Evolutionary conservation across 345 rosid species (phyloP).

Genomic region (Populus pruinosa): DNA sequence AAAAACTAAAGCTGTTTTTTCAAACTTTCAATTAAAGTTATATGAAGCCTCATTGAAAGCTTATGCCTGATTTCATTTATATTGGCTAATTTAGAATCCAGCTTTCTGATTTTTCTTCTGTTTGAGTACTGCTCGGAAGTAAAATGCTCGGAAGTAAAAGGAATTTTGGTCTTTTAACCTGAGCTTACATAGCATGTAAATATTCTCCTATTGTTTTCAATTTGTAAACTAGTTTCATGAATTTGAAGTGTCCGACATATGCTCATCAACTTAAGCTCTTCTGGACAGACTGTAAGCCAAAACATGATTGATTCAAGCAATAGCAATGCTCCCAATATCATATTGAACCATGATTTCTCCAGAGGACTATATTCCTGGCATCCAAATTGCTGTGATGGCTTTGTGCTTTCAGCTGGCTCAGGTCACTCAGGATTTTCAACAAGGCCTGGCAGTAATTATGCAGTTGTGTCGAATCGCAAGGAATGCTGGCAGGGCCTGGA

Average conservation of each 20-base stretch:
- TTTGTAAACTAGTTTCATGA: background rate
- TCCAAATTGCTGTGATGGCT: slow-evolving; percentile 66
- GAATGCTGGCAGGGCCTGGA: slow-evolving; percentile 95
- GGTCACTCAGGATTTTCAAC: slow-evolving; percentile 33
- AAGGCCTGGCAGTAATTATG: slow-evolving; percentile 43
- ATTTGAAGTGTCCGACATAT: slow-evolving; percentile 1
- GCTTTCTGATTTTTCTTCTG: too few relatives aligned
- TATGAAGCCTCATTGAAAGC: background rate
- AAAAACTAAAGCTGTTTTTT: too few relatives aligned
- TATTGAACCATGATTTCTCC: slow-evolving; percentile 76
- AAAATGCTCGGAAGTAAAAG: too few relatives aligned
- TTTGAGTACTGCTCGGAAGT: too few relatives aligned
- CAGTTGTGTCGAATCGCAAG: slow-evolving; percentile 71
- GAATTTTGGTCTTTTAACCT: background rate
- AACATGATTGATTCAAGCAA: slow-evolving; percentile 25
- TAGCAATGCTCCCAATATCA: slow-evolving; percentile 37
- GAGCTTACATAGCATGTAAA: background rate
- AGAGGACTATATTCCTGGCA: slow-evolving; percentile 67
- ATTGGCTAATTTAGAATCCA: background rate
- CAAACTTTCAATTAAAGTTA: background rate
- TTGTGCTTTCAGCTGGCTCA: slow-evolving; percentile 45
- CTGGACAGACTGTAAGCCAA: slow-evolving; percentile 30
- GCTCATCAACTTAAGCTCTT: slow-evolving; percentile 9
- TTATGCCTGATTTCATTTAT: background rate
- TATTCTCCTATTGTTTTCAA: background rate